Evolutionary conservation across 257 asterid species (phyloP).

Genomic region (Solanum bulbocastanum): DNA sequence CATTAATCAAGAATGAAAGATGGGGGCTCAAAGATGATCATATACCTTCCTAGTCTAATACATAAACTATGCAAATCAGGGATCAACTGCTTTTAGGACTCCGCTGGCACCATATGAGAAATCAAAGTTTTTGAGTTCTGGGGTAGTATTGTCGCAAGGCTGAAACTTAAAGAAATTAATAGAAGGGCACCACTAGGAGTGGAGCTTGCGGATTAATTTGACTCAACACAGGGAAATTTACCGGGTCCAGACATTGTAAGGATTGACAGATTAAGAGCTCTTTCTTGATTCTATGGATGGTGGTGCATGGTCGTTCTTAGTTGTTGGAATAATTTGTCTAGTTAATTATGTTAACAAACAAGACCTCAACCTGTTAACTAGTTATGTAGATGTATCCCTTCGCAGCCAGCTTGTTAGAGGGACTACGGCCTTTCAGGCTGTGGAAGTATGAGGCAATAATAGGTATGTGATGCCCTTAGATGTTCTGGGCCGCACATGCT

Average conservation of each 20-base stretch:
- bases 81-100: slow-evolving; percentile 45
- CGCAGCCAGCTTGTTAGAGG: too few species aligned
- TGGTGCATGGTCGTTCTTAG: not conserved
- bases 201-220: not conserved
- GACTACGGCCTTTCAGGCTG: too few species aligned
- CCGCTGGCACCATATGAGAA: not conserved
- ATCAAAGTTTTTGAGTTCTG: not conserved
- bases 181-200: slow-evolving; percentile 13
- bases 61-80: slow-evolving; percentile 29
- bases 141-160: slow-evolving; percentile 54
- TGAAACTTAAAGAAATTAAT: slow-evolving; percentile 37
- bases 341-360: too few species aligned
- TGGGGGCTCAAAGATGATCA: not conserved
- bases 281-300: not conserved
- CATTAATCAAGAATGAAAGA: not conserved
- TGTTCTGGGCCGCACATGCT: too few species aligned
- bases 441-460: too few species aligned
- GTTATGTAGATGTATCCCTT: too few species aligned
- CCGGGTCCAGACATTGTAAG: not conserved
- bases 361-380: too few species aligned
- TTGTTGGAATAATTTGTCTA: not conserved
- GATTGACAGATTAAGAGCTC: not conserved
- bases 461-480: too few species aligned
- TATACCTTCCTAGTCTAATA: not conserved
- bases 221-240: not conserved